Conservation (phyloP, 352 stramenopile species). For the Phytophthora citrophthora region DNA sequence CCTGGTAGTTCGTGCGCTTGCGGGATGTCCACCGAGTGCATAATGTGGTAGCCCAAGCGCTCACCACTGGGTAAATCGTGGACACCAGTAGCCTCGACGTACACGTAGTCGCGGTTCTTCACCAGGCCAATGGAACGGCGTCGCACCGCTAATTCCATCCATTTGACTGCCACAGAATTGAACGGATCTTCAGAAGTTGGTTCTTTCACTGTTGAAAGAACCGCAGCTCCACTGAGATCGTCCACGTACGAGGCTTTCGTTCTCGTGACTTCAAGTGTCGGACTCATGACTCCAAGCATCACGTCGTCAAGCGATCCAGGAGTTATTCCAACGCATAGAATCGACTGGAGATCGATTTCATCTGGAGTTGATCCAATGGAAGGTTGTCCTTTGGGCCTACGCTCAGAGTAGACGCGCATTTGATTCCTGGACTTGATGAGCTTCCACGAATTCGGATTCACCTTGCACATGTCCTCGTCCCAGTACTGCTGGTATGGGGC, state of each 20-base stretch:
- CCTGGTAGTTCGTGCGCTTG: constrained; percentile 26
- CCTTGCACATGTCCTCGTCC: constrained; percentile 18
- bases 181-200: constrained; percentile 53
- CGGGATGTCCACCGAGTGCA: constrained; percentile 49
- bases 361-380: background rate
- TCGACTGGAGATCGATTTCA: constrained; percentile 20
- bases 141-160: constrained; percentile 35
- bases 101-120: constrained; percentile 61
- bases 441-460: constrained; percentile 38
- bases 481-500: constrained; percentile 39
- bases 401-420: constrained; percentile 28
- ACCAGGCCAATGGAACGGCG: constrained; percentile 24
- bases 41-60: constrained; percentile 48
- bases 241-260: constrained; percentile 48
- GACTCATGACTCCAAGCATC: constrained; percentile 39
- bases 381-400: background rate
- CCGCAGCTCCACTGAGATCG: constrained; percentile 37
- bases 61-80: constrained; percentile 34
- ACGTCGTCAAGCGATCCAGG: constrained; percentile 34
- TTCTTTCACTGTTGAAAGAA: constrained; percentile 47
- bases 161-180: constrained; percentile 35
- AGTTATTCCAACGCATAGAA: constrained; percentile 35
- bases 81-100: constrained; percentile 56
- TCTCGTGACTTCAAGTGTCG: constrained; percentile 36
- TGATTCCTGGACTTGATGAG: constrained; percentile 28